phyloP scores from a whole-genome alignment of 257 asterid species.

The Nemophila menziesii region DNA sequence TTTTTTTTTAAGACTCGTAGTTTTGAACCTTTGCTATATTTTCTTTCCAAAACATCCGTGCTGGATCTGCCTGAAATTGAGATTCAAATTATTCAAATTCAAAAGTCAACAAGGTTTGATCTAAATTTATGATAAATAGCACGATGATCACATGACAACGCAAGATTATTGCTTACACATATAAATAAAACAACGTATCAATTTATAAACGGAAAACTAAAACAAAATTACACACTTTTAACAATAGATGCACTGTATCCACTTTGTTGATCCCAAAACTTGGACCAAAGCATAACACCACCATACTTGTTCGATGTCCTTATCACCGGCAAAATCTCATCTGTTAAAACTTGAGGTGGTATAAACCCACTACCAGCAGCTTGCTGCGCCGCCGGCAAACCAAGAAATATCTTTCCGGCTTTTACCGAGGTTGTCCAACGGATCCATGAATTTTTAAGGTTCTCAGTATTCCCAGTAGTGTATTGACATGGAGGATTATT shows the following conservation, averaged over 20 bases:
- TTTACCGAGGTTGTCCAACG: constrained; percentile 31
- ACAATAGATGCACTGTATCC: constrained; percentile 38
- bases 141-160: no score
- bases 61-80: no score
- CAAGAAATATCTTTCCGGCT: constrained; percentile 41
- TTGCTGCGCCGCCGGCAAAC: constrained; percentile 44
- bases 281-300: constrained; percentile 79
- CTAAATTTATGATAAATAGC: no score
- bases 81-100: no score
- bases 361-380: constrained; percentile 67
- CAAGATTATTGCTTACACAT: no score
- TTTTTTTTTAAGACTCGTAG: no score
- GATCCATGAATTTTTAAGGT: constrained; percentile 32
- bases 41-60: no score
- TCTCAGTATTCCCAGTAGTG: constrained; percentile 19
- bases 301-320: constrained; percentile 38
- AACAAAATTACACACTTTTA: constrained; percentile 17
- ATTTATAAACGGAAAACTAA: not conserved
- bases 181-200: not conserved
- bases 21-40: no score
- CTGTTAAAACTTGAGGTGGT: constrained; percentile 31
- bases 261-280: constrained; percentile 40
- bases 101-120: no score
- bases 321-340: constrained; percentile 42
- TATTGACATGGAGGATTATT: constrained; percentile 56